A percentile compares a stretch with the other conserved stretches of the same genome.
These are phyloP conservation scores for Botrytis aclada DNA, from an alignment of 2,329 filamentous ascomycete species.

Conservation along the genomic window DNA sequence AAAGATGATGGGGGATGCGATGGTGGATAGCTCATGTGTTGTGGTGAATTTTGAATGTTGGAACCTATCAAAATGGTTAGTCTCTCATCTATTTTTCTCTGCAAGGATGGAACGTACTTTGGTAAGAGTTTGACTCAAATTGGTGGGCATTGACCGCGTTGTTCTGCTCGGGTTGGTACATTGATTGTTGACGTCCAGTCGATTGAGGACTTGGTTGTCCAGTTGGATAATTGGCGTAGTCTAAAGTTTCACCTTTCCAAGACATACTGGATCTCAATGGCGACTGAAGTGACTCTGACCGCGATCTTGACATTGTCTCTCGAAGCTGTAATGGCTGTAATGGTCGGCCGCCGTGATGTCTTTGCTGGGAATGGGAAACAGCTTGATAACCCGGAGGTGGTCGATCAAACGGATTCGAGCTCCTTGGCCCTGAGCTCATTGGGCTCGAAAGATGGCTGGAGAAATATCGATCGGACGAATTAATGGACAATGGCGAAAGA, in stretches of 20 bases:
- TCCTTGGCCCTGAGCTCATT: constrained; percentile 47
- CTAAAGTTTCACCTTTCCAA: constrained; percentile 59
- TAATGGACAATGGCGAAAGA: constrained; percentile 55
- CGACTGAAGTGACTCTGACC: constrained; percentile 57
- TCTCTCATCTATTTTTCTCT: constrained; percentile 28
- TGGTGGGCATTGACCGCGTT: constrained; percentile 44
- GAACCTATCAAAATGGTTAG: constrained; percentile 40
- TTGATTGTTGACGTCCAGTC: constrained; percentile 46
- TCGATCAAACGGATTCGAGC: constrained; percentile 52
- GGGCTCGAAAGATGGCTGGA: constrained; percentile 46
- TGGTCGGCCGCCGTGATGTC: constrained; percentile 47
- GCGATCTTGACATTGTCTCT: constrained; percentile 54
- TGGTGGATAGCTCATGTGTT: constrained; percentile 50
- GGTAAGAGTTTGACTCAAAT: constrained; percentile 52
- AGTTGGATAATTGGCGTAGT: constrained; percentile 51
- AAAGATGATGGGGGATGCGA: constrained; percentile 41
- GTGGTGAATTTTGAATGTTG: constrained; percentile 47
- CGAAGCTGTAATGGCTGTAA: constrained; percentile 58
- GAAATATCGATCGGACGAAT: constrained; percentile 55
- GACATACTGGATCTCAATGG: constrained; percentile 59
- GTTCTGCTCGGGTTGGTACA: constrained; percentile 50
- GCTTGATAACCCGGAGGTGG: constrained; percentile 50
- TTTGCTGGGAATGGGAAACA: constrained; percentile 43
- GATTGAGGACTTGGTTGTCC: constrained; percentile 47
- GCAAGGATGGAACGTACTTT: constrained; percentile 41